Evolutionary conservation across 768 basidiomycete species (phyloP).

Genomic region (Glaciozyma martinii): DNA sequence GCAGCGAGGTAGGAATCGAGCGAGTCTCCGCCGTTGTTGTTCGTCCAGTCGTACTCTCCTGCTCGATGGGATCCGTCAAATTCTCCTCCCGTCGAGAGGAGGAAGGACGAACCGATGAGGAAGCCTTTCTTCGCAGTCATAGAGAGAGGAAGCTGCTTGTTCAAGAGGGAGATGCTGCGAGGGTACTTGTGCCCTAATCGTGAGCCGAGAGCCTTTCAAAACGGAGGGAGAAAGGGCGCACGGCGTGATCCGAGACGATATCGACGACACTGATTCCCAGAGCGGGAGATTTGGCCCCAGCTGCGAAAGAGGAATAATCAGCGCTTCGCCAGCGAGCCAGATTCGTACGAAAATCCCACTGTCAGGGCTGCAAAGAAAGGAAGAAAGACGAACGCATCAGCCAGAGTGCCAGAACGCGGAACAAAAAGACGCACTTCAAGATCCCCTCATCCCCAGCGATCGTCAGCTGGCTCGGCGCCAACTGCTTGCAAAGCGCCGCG

Average conservation of each 20-base stretch:
- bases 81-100: too few relatives aligned
- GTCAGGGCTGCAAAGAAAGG: too few relatives aligned
- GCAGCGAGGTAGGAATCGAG: neutral
- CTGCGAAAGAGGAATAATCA: too few relatives aligned
- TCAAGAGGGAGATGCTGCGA: neutral
- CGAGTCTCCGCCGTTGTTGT: neutral
- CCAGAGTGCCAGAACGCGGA: too few relatives aligned
- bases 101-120: neutral
- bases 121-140: neutral
- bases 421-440: conserved; percentile 12
- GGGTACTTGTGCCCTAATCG: too few relatives aligned
- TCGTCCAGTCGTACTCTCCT: conserved; percentile 8
- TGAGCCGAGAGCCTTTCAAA: too few relatives aligned
- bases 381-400: neutral
- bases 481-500: neutral
- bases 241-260: conserved; percentile 3
- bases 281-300: neutral
- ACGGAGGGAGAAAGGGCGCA: too few relatives aligned
- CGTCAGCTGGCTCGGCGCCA: conserved; percentile 10
- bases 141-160: neutral
- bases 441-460: conserved; percentile 25
- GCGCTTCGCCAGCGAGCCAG: too few relatives aligned
- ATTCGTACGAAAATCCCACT: too few relatives aligned
- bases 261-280: neutral
- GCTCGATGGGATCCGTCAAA: neutral